Evolutionary conservation across 2,329 filamentous ascomycete genomes (phyloP), one percentile per base, ranked within the genome.

Genomic region (Ophiognomonia clavigignenti-juglandacearum): DNA sequence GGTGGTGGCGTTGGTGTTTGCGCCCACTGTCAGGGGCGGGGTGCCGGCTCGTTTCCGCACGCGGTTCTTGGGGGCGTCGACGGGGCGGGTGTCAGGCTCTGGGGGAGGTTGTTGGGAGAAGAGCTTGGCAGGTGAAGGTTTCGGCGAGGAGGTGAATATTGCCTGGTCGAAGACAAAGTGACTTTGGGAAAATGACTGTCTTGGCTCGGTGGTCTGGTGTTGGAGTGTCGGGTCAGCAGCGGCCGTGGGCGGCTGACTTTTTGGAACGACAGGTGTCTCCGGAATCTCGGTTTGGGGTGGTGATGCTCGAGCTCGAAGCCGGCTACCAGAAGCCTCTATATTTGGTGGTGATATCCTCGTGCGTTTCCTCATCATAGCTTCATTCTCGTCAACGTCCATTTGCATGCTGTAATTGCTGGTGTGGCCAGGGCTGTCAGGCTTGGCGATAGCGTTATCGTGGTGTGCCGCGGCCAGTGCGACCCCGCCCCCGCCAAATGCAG

Each of bases 401-500:
- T 27, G 29, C 50, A 52, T 26, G n/a, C 24, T 26, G 24, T 10
- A 26, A 6, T 26, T 26, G 24, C 24, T 48, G 29, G 6, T 42
- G 36, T 32, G 34, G 39, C 14, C n/a, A 4, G 14, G 18, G 18
- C 16, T 27, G 24, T 37, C 27, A 32, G 18, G 20, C 19, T 35
- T 31, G 26, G 22, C 35, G 34, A 19, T 29, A 36, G 44, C 44
- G 43, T 32, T 49, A 31, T 45, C 46, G 43, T 34, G 14, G 13
- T 43, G 16, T 42, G 34, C 22, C 34, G 47, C 43, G 32, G 46
- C 38, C 48, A 44, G 49, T 51, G 56, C 56, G 59, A 61, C 71
- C 69, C 71, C 73, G 63, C 68, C 72, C 66, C 72, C 73, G 60
- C 65, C 56, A 13, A 36, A 20, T 59, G 62, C 58, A 37, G 23